These are phyloP conservation scores for Sporodiniella umbellata DNA, from an alignment of 371 early-diverging fungal genomes.

Conservation along the genomic window DNA sequence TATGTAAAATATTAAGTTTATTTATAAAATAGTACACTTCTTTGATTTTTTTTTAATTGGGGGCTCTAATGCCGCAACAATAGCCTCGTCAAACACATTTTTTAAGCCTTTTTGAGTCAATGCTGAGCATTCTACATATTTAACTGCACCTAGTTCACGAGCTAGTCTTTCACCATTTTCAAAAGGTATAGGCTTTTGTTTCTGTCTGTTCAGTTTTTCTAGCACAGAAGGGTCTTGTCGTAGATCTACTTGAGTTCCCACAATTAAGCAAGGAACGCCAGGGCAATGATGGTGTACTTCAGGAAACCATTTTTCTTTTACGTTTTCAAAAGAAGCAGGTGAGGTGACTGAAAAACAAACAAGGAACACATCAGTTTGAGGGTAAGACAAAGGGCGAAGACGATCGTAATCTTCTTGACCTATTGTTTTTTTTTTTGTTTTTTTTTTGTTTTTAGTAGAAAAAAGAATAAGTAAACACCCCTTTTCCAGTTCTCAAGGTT, in stretches of 20 bases:
- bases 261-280: conserved; percentile 94
- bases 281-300: conserved; percentile 97
- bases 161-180: conserved; percentile 89
- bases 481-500: background rate
- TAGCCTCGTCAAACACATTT: conserved; percentile 98
- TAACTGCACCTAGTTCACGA: conserved; percentile 90
- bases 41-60: conserved; percentile 80
- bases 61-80: conserved; percentile 95
- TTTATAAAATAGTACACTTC: conserved; percentile 75
- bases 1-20: background rate
- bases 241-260: conserved; percentile 96
- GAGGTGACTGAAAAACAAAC: conserved; percentile 95
- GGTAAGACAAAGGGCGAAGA: conserved; percentile 94
- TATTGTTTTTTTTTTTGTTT: no score
- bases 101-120: conserved; percentile 94
- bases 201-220: conserved; percentile 80
- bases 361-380: conserved; percentile 92
- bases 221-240: conserved; percentile 83
- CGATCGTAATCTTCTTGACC: conserved; percentile 98
- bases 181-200: conserved; percentile 78
- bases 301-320: conserved; percentile 86
- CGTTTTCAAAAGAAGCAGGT: conserved; percentile 93
- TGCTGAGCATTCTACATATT: conserved; percentile 98
- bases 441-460: no score
- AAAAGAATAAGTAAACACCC: background rate